Conservation (phyloP, 305 asterid genomes). For the Fraxinus floribunda region DNA sequence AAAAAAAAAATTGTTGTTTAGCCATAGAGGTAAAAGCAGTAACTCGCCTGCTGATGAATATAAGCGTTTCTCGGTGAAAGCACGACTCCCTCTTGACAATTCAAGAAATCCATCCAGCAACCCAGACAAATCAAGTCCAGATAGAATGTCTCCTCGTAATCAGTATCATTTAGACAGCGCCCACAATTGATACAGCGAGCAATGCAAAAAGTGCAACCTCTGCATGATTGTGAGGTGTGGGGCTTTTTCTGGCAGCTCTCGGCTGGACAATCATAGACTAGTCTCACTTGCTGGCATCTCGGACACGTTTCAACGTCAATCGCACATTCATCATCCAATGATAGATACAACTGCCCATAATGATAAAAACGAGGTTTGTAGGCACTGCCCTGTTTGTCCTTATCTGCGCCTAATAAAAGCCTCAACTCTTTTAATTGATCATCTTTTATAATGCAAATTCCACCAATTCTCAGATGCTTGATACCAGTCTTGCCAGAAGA, state of each 20-base stretch:
- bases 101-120: conserved; percentile 37
- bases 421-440: conserved; percentile 45
- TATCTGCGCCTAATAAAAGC: conserved; percentile 41
- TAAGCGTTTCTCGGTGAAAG: conserved; percentile 27
- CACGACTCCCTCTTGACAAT: conserved; percentile 30
- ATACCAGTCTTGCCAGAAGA: conserved; percentile 44
- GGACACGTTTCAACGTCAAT: conserved; percentile 77
- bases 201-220: conserved; percentile 64
- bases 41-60: conserved; percentile 38
- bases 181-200: conserved; percentile 68
- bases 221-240: conserved; percentile 43
- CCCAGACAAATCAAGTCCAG: conserved; percentile 49
- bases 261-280: conserved; percentile 72
- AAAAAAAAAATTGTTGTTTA: neutral
- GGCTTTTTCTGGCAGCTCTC: conserved; percentile 50
- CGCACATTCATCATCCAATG: conserved; percentile 59
- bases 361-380: conserved; percentile 42
- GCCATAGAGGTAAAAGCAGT: conserved; percentile 42
- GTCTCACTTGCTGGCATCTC: conserved; percentile 50
- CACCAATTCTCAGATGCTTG: conserved; percentile 46
- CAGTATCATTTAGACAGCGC: conserved; percentile 51
- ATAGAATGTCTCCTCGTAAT: conserved; percentile 59
- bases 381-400: conserved; percentile 24
- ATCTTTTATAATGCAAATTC: conserved; percentile 30
- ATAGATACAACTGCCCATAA: conserved; percentile 43